Evolutionary conservation across 2,329 filamentous ascomycete genomes (phyloP).

Genomic region (Nannizzia gypsea): DNA sequence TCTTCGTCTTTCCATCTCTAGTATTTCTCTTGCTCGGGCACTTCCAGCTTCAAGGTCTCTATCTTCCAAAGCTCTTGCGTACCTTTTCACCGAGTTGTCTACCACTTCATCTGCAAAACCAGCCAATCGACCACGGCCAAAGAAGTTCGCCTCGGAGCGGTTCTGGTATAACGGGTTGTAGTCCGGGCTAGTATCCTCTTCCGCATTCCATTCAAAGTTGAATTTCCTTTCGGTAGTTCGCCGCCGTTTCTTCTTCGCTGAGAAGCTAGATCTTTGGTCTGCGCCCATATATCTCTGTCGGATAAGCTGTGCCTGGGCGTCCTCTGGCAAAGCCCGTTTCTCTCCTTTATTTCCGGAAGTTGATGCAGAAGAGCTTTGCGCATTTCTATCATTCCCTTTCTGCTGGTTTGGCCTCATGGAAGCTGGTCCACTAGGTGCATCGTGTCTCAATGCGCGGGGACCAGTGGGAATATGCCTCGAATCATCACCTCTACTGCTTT

Average conservation of each 20-base stretch:
- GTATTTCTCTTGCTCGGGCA: conserved; percentile 62
- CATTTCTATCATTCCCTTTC: conserved; percentile 38
- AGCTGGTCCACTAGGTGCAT: conserved; percentile 39
- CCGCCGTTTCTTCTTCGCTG: conserved; percentile 88
- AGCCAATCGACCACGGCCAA: conserved; percentile 54
- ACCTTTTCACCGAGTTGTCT: conserved; percentile 42
- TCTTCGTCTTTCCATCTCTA: conserved; percentile 72
- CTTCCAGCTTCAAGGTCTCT: conserved; percentile 64
- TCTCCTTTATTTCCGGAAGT: conserved; percentile 24
- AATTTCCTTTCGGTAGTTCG: conserved; percentile 93
- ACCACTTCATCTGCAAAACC: conserved; percentile 51
- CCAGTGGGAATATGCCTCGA: conserved; percentile 51
- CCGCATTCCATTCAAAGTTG: conserved; percentile 95
- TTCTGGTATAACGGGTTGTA: conserved; percentile 71
- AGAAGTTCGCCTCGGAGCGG: conserved; percentile 56
- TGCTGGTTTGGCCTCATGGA: conserved; percentile 34
- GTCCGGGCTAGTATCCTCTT: conserved; percentile 80
- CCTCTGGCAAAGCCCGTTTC: conserved; percentile 39
- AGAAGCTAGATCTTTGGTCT: conserved; percentile 80
- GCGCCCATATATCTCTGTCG: conserved; percentile 83
- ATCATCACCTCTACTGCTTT: conserved; percentile 19
- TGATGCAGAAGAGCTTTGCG: conserved; percentile 27
- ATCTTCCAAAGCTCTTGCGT: conserved; percentile 59
- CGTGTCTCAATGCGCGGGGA: conserved; percentile 54
- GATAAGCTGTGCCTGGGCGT: conserved; percentile 61